Evolutionary conservation across 116 monocot species (phyloP).

Genomic region (Phalaenopsis hybrid): DNA sequence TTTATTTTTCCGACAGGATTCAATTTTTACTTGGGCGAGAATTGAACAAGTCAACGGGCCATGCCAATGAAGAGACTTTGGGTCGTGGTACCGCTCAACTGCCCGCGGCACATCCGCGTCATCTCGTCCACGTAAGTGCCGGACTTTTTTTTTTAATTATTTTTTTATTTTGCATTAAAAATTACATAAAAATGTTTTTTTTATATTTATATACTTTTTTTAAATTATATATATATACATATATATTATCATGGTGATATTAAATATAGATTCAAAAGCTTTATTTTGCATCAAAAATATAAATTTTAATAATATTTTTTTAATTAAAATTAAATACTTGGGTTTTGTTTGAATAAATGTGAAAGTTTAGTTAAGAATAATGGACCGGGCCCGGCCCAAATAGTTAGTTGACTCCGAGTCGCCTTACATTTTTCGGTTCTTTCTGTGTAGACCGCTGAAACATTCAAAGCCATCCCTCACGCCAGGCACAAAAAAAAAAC

Average conservation of each 20-base stretch:
- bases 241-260: not conserved
- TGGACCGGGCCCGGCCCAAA: not conserved
- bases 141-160: not conserved
- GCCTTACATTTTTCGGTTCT: not conserved
- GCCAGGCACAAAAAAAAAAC: not conserved
- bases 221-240: not conserved
- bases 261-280: no score
- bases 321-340: not conserved
- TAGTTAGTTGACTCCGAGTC: not conserved
- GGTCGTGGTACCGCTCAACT: not conserved
- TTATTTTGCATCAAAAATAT: no score
- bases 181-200: no score
- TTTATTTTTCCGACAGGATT: not conserved
- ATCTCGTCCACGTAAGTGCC: not conserved
- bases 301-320: not conserved
- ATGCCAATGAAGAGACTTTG: not conserved
- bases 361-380: not conserved
- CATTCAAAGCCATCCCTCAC: not conserved
- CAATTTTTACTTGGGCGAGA: no score
- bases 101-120: not conserved
- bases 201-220: not conserved
- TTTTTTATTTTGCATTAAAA: not conserved
- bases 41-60: not conserved
- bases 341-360: no score
- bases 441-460: not conserved